phyloP scores from a whole-genome alignment of 352 stramenopile species.

The Phytophthora vignae region DNA sequence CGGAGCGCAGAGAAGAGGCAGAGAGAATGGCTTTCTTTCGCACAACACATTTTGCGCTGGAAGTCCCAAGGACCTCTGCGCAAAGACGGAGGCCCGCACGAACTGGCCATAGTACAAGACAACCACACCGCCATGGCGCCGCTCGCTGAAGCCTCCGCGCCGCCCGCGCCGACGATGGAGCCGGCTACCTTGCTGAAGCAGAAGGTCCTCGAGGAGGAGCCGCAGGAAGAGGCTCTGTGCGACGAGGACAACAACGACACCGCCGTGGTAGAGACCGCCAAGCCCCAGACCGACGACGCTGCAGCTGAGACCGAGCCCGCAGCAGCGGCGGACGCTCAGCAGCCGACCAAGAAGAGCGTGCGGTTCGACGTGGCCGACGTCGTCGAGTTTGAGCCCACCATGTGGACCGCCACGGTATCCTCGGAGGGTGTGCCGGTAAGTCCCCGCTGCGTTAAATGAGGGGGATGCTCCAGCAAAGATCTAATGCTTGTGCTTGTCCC shows the following conservation, averaged over 20 bases:
- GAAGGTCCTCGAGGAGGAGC: constrained; percentile 33
- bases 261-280: background rate
- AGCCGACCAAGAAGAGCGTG: constrained; percentile 49
- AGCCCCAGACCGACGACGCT: constrained; percentile 12
- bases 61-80: constrained; percentile 21
- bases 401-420: constrained; percentile 82
- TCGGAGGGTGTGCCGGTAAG: constrained; percentile 81
- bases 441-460: background rate
- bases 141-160: constrained; percentile 34
- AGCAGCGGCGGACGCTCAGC: constrained; percentile 3
- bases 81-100: constrained; percentile 28
- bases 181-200: constrained; percentile 29
- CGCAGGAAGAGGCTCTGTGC: constrained; percentile 30
- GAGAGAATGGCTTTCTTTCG: constrained; percentile 23
- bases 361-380: constrained; percentile 71
- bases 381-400: constrained; percentile 84
- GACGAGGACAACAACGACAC: constrained; percentile 33
- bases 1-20: constrained; percentile 5
- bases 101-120: constrained; percentile 38
- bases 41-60: constrained; percentile 36
- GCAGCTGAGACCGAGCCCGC: background rate
- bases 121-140: constrained; percentile 33
- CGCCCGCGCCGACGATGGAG: constrained; percentile 9
- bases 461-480: background rate
- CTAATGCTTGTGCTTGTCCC: constrained; percentile 2